Evolutionary conservation across 768 basidiomycete species (phyloP).

Genomic region (Basidioascus undulatus): DNA sequence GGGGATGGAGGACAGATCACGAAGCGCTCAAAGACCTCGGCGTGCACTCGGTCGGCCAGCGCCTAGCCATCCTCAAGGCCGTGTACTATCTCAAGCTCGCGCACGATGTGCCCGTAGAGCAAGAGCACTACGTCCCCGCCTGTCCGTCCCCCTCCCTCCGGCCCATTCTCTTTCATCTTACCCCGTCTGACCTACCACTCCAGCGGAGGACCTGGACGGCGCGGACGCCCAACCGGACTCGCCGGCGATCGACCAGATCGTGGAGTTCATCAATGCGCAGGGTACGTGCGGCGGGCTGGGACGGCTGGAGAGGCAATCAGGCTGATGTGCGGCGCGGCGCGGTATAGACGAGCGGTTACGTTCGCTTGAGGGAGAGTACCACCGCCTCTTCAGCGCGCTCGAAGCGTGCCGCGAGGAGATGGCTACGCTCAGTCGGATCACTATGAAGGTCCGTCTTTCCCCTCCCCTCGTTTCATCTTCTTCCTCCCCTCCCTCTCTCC

Average conservation of each 20-base stretch:
- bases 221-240: constrained; percentile 30
- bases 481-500: not conserved
- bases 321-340: too few relatives aligned
- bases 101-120: constrained; percentile 55
- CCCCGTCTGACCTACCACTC: too few relatives aligned
- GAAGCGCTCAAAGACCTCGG: constrained; percentile 69
- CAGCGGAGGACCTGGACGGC: too few relatives aligned
- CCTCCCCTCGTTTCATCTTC: too few relatives aligned
- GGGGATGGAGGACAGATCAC: too few relatives aligned
- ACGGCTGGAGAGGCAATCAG: too few relatives aligned
- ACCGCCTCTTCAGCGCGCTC: too few relatives aligned
- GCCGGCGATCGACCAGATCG: constrained; percentile 39
- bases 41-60: constrained; percentile 69
- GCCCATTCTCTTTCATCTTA: not conserved
- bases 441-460: too few relatives aligned
- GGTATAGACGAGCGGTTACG: too few relatives aligned
- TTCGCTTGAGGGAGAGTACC: too few relatives aligned
- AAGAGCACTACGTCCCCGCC: constrained; percentile 67
- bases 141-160: constrained; percentile 36
- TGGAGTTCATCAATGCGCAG: constrained; percentile 46
- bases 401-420: too few relatives aligned
- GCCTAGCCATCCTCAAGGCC: constrained; percentile 72
- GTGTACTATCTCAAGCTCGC: constrained; percentile 73
- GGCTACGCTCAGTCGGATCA: too few relatives aligned
- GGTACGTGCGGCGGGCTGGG: constrained; percentile 30